These are phyloP conservation scores for Knoxia roxburghii DNA, from an alignment of 257 asterid genomes.

Conservation along the genomic window DNA sequence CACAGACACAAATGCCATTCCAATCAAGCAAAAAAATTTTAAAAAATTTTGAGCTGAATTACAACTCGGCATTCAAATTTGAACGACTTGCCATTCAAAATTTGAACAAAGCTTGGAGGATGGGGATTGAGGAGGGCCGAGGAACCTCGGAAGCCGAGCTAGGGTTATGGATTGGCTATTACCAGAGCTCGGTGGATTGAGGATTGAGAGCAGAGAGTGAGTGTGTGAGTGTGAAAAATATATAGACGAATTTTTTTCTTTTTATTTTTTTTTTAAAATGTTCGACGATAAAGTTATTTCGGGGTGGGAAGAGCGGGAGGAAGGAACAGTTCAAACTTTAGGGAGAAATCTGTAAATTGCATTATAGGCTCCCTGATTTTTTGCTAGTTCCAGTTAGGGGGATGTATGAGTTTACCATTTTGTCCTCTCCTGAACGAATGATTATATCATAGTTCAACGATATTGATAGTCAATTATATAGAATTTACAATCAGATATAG, in stretches of 20 bases:
- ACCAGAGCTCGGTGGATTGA: no score
- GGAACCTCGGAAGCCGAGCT: constrained; percentile 24
- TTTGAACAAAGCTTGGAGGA: no score
- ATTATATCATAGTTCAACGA: no score
- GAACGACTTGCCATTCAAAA: constrained; percentile 35
- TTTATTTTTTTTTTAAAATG: no score
- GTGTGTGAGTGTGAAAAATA: constrained; percentile 1
- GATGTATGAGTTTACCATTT: neutral
- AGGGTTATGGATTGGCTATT: constrained; percentile 13
- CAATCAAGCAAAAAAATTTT: neutral
- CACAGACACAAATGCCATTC: no score
- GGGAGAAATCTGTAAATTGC: neutral
- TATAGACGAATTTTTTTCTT: neutral
- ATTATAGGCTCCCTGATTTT: neutral
- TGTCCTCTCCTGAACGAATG: neutral
- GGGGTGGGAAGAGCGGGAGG: constrained; percentile 70
- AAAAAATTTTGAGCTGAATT: constrained; percentile 29
- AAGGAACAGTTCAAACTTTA: constrained; percentile 47
- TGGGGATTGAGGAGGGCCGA: no score
- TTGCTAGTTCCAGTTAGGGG: constrained; percentile 22
- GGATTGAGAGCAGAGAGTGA: constrained; percentile 9
- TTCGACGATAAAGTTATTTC: neutral
- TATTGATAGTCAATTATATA: no score
- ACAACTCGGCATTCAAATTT: constrained; percentile 19
- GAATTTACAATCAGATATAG: no score